phyloP scores from a whole-genome alignment of 306 rosid species.

The Sphenostylis stenocarpa region DNA sequence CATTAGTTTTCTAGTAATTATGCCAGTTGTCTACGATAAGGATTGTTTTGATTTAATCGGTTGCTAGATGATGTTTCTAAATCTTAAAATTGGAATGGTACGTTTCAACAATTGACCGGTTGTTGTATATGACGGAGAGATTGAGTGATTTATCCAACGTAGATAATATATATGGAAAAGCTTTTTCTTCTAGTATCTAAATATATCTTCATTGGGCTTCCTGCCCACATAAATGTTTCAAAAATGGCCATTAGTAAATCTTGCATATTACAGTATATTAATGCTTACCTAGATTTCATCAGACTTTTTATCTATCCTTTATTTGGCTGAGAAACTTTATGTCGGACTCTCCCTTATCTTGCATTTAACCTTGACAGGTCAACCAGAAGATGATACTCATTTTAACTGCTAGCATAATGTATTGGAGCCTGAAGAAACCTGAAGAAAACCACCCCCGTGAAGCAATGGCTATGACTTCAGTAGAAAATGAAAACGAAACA shows the following conservation, averaged over 20 bases:
- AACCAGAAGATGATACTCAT: slow-evolving; percentile 97
- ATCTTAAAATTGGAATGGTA: neutral
- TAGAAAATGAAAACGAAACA: slow-evolving; percentile 38
- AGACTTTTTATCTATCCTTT: neutral
- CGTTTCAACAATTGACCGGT: neutral
- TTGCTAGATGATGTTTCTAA: neutral
- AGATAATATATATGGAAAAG: neutral
- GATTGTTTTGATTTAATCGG: neutral
- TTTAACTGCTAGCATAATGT: slow-evolving; percentile 94
- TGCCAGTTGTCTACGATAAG: neutral
- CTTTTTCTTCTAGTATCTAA: neutral
- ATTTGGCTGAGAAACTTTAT: slow-evolving; percentile 4
- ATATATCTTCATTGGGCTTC: neutral
- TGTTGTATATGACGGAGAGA: slow-evolving; percentile 2
- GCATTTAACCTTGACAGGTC: slow-evolving; percentile 54
- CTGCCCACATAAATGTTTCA: neutral
- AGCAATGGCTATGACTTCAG: slow-evolving; percentile 41
- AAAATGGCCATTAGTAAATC: neutral
- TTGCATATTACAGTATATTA: neutral
- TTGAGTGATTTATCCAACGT: neutral
- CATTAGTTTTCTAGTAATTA: slow-evolving; percentile 10
- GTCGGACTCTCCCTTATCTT: slow-evolving; percentile 13
- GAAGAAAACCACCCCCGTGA: slow-evolving; percentile 34
- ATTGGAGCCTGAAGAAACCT: slow-evolving; percentile 87
- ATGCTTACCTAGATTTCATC: slow-evolving; percentile 2